Percentiles rank a stretch among this genome's conserved stretches.
phyloP scores from a whole-genome alignment of 2,329 filamentous ascomycete species.

The Ustulina deusta region DNA sequence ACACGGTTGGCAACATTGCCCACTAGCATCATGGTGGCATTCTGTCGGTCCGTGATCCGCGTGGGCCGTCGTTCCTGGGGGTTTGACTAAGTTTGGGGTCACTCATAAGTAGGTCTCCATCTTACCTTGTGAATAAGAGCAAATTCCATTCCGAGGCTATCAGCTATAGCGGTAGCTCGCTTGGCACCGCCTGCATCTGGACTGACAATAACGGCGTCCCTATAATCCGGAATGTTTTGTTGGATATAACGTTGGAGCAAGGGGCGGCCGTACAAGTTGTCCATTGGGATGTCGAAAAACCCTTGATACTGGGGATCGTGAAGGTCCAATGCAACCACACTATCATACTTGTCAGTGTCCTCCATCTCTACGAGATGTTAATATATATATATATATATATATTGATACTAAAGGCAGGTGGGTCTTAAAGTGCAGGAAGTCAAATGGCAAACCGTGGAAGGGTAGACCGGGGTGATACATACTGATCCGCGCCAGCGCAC shows the following conservation, averaged over 20 bases:
- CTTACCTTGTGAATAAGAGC: constrained; percentile 96
- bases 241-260: constrained; percentile 78
- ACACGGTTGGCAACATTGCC: constrained; percentile 84
- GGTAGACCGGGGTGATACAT: constrained; percentile 49
- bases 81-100: constrained; percentile 52
- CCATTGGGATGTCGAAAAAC: constrained; percentile 98
- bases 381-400: constrained; percentile 15
- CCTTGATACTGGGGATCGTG: constrained; percentile 98
- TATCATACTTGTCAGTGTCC: constrained; percentile 46
- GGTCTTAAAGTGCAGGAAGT: background rate
- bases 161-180: constrained; percentile 93
- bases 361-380: constrained; percentile 30
- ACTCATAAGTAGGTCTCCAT: constrained; percentile 46
- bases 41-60: constrained; percentile 87
- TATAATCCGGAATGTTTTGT: constrained; percentile 84
- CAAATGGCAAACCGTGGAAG: constrained; percentile 27
- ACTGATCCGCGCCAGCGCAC: constrained; percentile 96
- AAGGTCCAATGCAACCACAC: constrained; percentile 95
- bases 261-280: constrained; percentile 92
- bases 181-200: constrained; percentile 98
- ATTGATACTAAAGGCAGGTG: constrained; percentile 7
- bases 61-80: constrained; percentile 86
- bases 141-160: constrained; percentile 93
- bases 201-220: constrained; percentile 90
- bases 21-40: constrained; percentile 95